These are phyloP conservation scores for Penicillium janthinellum DNA, from an alignment of 2,329 filamentous ascomycete genomes.

Conservation along the genomic window DNA sequence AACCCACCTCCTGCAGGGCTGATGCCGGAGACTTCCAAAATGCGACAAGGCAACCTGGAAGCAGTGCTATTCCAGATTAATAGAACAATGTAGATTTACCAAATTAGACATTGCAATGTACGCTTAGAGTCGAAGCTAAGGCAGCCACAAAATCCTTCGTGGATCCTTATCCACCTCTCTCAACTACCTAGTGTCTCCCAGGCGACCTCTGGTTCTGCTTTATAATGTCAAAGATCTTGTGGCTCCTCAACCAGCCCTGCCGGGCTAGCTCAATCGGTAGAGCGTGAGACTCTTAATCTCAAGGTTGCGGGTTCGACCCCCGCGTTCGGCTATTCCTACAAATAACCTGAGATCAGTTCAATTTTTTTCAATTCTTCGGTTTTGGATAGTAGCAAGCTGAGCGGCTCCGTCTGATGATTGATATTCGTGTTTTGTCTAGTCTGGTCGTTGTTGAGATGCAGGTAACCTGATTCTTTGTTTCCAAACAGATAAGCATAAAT, in stretches of 20 bases:
- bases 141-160: neutral
- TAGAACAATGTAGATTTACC: too few relatives aligned
- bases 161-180: neutral
- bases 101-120: too few relatives aligned
- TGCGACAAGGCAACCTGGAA: too few relatives aligned
- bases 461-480: neutral
- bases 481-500: neutral
- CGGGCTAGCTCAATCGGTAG: conserved; percentile 56
- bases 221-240: neutral
- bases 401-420: too few relatives aligned
- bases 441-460: neutral
- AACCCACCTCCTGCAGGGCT: too few relatives aligned
- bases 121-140: neutral
- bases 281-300: conserved; percentile 54
- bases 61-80: too few relatives aligned
- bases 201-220: too few relatives aligned
- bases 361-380: too few relatives aligned
- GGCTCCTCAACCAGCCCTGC: conserved; percentile 28
- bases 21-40: too few relatives aligned
- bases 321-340: conserved; percentile 41
- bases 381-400: too few relatives aligned
- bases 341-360: neutral
- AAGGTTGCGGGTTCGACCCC: conserved; percentile 47
- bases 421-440: neutral
- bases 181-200: too few relatives aligned